A percentile compares a stretch with the other conserved stretches of the same genome.
Evolutionary conservation across 495 filamentous ascomycete genomes (phyloP).

Genomic region (Trichocladium uniseriatum): DNA sequence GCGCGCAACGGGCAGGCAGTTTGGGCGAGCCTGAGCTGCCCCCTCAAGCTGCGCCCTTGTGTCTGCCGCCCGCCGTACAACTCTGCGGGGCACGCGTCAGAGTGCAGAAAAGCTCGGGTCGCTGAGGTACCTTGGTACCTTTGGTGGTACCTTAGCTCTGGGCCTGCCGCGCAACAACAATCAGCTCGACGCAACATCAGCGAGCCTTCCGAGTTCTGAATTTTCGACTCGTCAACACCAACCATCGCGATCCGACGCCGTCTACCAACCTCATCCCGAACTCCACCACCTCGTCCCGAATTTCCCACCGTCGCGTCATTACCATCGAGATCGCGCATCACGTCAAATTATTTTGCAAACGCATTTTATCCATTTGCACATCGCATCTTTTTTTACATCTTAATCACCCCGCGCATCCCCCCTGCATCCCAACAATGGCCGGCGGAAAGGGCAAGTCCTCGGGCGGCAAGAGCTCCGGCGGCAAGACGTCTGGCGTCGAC

Average conservation of each 20-base stretch:
- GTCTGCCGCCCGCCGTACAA: slow-evolving; percentile 10
- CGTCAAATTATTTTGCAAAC: not conserved
- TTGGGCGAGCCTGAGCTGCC: not conserved
- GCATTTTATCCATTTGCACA: slow-evolving; percentile 1
- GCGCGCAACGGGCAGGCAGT: too few species aligned
- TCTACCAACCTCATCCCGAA: slow-evolving; percentile 13
- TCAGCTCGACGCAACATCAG: slow-evolving; percentile 20
- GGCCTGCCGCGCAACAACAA: slow-evolving; percentile 19
- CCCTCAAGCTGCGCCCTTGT: slow-evolving; percentile 7
- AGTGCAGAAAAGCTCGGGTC: slow-evolving; percentile 6
- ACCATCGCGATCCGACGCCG: slow-evolving; percentile 15
- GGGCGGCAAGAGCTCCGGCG: slow-evolving; percentile 75
- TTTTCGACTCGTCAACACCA: slow-evolving; percentile 33
- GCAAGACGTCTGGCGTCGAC: slow-evolving; percentile 69
- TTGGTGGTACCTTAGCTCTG: not conserved
- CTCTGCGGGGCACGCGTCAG: not conserved
- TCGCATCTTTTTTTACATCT: not conserved
- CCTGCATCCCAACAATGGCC: slow-evolving; percentile 40
- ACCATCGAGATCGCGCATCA: slow-evolving; percentile 13
- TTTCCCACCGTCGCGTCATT: slow-evolving; percentile 8
- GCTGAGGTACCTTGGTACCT: slow-evolving; percentile 5
- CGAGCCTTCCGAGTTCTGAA: slow-evolving; percentile 18
- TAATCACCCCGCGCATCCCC: slow-evolving; percentile 22
- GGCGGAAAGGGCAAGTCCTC: slow-evolving; percentile 93
- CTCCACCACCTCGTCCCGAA: slow-evolving; percentile 12